Evolutionary conservation across 1,284 basidiomycete genomes (phyloP).

Genomic region (Chalciporus sp.): DNA sequence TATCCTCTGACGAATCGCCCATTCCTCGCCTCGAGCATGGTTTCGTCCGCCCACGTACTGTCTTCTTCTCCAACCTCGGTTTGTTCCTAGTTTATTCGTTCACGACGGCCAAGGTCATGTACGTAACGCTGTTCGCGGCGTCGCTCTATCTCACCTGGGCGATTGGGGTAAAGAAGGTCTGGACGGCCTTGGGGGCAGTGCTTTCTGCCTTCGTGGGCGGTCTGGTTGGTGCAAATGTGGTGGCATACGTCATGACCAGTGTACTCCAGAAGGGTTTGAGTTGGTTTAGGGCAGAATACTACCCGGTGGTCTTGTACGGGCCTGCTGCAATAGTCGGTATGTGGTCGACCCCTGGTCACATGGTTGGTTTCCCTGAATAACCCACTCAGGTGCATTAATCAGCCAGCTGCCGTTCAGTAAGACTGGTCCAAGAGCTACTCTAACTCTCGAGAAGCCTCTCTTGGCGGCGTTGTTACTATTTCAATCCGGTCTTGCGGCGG

Average conservation of each 20-base stretch:
- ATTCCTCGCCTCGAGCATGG: constrained; percentile 61
- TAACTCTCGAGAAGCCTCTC: constrained; percentile 34
- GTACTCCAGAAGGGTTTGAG: constrained; percentile 70
- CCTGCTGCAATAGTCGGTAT: constrained; percentile 72
- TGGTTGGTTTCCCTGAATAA: constrained; percentile 15
- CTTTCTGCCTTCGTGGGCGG: constrained; percentile 56
- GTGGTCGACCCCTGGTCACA: constrained; percentile 17
- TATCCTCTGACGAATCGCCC: constrained; percentile 72
- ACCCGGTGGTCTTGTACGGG: constrained; percentile 76
- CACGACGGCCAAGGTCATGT: constrained; percentile 70
- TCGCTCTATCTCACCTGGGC: constrained; percentile 49
- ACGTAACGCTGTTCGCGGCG: constrained; percentile 52
- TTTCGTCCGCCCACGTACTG: constrained; percentile 61
- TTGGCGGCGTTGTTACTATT: constrained; percentile 69
- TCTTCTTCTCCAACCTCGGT: constrained; percentile 80
- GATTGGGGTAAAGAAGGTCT: constrained; percentile 30
- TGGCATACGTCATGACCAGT: constrained; percentile 72
- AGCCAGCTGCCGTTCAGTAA: constrained; percentile 57
- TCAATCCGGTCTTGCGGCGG: constrained; percentile 53
- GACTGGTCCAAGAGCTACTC: constrained; percentile 1
- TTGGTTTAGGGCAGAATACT: constrained; percentile 81
- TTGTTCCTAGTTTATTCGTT: constrained; percentile 77
- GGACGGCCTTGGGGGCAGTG: constrained; percentile 45
- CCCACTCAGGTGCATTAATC: constrained; percentile 49
- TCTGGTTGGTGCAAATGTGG: constrained; percentile 66